Conservation (phyloP, 1,284 basidiomycete genomes). For the Ustilago tritici region DNA sequence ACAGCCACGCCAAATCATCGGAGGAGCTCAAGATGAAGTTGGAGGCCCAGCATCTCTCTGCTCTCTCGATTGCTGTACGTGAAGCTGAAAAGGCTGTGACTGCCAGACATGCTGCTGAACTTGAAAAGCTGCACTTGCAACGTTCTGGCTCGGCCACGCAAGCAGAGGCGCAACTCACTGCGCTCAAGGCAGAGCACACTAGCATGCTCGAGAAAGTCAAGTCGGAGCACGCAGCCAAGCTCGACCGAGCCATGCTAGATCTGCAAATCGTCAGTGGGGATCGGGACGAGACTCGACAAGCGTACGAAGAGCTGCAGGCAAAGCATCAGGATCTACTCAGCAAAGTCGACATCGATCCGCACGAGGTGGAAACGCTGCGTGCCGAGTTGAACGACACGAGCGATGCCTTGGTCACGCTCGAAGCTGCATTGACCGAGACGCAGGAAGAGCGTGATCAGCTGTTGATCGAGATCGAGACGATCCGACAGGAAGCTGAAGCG, state of each 20-base stretch:
- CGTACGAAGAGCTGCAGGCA: conserved; percentile 51
- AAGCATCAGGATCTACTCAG: conserved; percentile 45
- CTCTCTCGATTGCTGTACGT: conserved; percentile 26
- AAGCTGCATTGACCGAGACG: conserved; percentile 68
- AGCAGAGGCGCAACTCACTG: conserved; percentile 13
- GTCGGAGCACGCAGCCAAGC: conserved; percentile 37
- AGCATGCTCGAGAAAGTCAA: conserved; percentile 19
- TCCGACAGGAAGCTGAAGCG: conserved; percentile 41
- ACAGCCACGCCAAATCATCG: conserved; percentile 21
- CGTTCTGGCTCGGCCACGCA: conserved; percentile 19
- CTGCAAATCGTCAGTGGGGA: conserved; percentile 34
- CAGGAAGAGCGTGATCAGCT: conserved; percentile 69
- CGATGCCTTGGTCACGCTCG: conserved; percentile 68
- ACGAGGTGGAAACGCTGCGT: conserved; percentile 78
- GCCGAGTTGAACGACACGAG: conserved; percentile 68
- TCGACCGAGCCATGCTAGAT: conserved; percentile 38
- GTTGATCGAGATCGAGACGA: conserved; percentile 60
- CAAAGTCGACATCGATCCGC: conserved; percentile 52
- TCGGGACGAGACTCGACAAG: conserved; percentile 40
- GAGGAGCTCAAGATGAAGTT: conserved; percentile 35
- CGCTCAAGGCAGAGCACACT: conserved; percentile 21
- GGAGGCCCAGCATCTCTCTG: conserved; percentile 45
- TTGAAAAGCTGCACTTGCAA: conserved; percentile 28
- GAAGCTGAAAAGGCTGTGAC: conserved; percentile 24
- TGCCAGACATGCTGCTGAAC: conserved; percentile 19